Conservation (phyloP, 805 yeast species). For the Saturnispora gosingensis region DNA sequence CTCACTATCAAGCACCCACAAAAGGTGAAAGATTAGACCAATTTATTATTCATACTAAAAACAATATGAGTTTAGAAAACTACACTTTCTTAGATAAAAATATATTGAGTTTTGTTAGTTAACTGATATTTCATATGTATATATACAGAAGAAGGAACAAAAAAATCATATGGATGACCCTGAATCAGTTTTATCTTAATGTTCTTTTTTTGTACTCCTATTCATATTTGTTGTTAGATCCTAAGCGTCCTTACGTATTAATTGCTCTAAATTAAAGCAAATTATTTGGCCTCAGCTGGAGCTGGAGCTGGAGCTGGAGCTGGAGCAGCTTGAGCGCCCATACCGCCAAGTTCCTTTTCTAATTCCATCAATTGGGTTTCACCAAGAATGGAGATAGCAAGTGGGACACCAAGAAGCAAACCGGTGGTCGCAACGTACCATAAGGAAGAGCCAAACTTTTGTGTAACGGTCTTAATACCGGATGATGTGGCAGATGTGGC, state of each 20-base stretch:
- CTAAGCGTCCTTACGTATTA: not conserved
- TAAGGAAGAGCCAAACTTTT: constrained; percentile 62
- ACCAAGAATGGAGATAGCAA: constrained; percentile 77
- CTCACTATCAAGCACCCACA: constrained; percentile 74
- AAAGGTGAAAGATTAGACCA: constrained; percentile 21
- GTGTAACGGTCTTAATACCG: constrained; percentile 37
- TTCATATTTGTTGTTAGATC: not conserved
- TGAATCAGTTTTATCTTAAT: not conserved
- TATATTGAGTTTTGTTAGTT: not conserved
- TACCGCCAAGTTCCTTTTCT: constrained; percentile 68
- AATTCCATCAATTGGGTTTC: constrained; percentile 91
- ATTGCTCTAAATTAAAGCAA: too few relatives aligned
- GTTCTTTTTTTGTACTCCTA: not conserved
- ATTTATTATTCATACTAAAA: not conserved
- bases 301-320: constrained; percentile 10
- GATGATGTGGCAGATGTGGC: constrained; percentile 27
- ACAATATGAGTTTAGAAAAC: not conserved
- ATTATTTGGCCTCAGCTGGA: constrained; percentile 10
- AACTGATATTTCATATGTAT: not conserved
- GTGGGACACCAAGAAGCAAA: constrained; percentile 84
- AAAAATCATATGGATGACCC: not conserved
- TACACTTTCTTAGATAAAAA: not conserved
- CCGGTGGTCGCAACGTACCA: constrained; percentile 84
- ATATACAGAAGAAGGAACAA: not conserved
- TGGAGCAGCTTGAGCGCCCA: constrained; percentile 11